Base-by-base conservation (phyloP, 768 basidiomycete species). In the Pisolithus microcarpus region DNA sequence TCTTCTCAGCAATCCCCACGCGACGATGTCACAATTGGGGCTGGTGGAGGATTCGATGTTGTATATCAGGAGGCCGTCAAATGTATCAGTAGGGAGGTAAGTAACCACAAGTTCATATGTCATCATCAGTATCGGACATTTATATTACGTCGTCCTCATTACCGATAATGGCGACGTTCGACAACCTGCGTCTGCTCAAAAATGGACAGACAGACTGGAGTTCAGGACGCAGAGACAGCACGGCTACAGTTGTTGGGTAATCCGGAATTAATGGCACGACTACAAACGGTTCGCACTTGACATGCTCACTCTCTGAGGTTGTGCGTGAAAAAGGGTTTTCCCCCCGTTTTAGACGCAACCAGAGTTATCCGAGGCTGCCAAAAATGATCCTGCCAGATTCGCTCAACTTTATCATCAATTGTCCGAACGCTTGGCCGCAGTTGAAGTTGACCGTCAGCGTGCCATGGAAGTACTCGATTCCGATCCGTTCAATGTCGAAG, bases 401-500 rank as follows among this genome's bases (percentile, higher is more conserved):
- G 85, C 84, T 1, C 75, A 82, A 58, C 78, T 92, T 23, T 70
- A 91, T 7, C 70, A 79, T 1, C 82, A 85, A 46, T 75, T 80
- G 13, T 75, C 78, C 31, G 75, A 77, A 43, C 76, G 80, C 28
- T 80, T 82, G 23, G 55, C 70, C 19, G 68, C 76, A 13, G 70
- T 73, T 0, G 84, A 90, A 54, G 49, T 81, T 26, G 73, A 72
- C 36, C 76, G 74, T 18, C 79, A 82, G 54, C 79, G 73, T 37
- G 84, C 84, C 64, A 79, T 87, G 43, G 75, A 74, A 56, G 69
- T 72, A 15, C 76, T 97, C 53, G 87, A 95, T 58, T 84, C 86
- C 1, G 85, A 97, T 67, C 93, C 95, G 1, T 97, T 79, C 68
- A 84, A 96, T 61, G 71, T 96, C 1, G 93, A 97, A 63, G 92